Conservation (phyloP, 495 filamentous ascomycete genomes). For the Penicilliopsis zonata region DNA sequence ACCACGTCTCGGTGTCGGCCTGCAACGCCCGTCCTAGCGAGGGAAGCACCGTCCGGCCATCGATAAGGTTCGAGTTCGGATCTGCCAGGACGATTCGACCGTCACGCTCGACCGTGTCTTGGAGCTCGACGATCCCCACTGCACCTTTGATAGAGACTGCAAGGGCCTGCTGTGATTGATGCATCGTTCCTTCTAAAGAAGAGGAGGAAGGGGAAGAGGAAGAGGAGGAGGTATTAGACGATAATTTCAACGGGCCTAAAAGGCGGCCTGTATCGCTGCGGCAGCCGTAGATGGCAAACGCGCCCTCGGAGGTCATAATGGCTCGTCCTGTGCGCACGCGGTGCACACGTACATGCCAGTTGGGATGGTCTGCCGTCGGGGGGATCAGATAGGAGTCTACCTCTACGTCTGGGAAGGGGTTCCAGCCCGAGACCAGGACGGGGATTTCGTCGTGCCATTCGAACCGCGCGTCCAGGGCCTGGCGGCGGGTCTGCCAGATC, state of each 20-base stretch:
- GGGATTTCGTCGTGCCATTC: conserved; percentile 33
- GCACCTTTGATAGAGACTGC: conserved; percentile 53
- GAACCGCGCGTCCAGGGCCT: conserved; percentile 45
- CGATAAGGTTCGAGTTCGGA: conserved; percentile 64
- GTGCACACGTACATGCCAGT: conserved; percentile 61
- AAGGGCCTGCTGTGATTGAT: conserved; percentile 40
- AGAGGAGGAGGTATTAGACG: conserved; percentile 25
- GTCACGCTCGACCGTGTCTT: conserved; percentile 23
- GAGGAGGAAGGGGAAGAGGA: conserved; percentile 25
- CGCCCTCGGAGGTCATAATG: conserved; percentile 56
- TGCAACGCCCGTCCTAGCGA: conserved; percentile 35
- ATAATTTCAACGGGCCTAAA: conserved; percentile 42
- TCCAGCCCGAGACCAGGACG: conserved; percentile 54
- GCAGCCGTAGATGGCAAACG: conserved; percentile 58
- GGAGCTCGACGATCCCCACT: conserved; percentile 55
- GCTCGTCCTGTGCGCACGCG: conserved; percentile 42
- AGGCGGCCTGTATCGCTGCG: conserved; percentile 44
- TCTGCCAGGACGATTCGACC: conserved; percentile 60
- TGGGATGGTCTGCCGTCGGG: conserved; percentile 35
- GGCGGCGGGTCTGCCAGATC: conserved; percentile 61
- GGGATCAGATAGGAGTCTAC: conserved; percentile 55
- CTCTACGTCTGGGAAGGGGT: conserved; percentile 52
- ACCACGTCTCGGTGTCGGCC: conserved; percentile 27
- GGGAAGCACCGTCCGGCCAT: conserved; percentile 57
- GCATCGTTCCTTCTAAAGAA: conserved; percentile 43